phyloP scores from a whole-genome alignment of 164 flowering plant genomes.

The Dillenia turbinata region DNA sequence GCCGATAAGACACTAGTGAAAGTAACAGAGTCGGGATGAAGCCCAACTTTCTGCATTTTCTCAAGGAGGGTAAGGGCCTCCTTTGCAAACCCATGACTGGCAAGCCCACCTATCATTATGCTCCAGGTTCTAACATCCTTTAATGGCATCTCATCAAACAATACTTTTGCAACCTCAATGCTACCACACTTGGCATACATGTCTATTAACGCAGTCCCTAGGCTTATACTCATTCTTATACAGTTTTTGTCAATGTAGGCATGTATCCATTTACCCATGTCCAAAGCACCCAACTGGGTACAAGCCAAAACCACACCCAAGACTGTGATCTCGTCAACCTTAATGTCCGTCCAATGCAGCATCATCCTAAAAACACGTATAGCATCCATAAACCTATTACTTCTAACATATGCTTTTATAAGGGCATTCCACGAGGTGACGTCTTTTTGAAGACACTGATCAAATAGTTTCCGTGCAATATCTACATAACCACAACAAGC shows the following conservation, averaged over 20 bases:
- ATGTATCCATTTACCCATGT: slow-evolving; percentile 28
- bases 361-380: slow-evolving; percentile 16
- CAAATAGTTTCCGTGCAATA: slow-evolving; percentile 19
- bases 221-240: slow-evolving; percentile 4
- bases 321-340: slow-evolving; percentile 25
- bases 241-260: slow-evolving; percentile 20
- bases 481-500: slow-evolving; percentile 21
- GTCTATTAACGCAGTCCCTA: slow-evolving; percentile 23
- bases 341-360: slow-evolving; percentile 13
- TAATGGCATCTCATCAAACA: slow-evolving; percentile 11
- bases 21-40: slow-evolving; percentile 22
- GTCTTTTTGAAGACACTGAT: slow-evolving; percentile 18
- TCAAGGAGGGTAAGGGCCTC: slow-evolving; percentile 19
- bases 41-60: slow-evolving; percentile 15
- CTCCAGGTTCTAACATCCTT: slow-evolving; percentile 28
- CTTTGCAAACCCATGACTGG: slow-evolving; percentile 19
- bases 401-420: slow-evolving; percentile 23
- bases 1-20: slow-evolving; percentile 20
- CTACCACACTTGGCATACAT: slow-evolving; percentile 29
- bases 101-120: slow-evolving; percentile 28
- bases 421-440: slow-evolving; percentile 31
- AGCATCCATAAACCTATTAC: slow-evolving; percentile 14
- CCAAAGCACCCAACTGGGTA: slow-evolving; percentile 23
- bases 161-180: slow-evolving; percentile 14
- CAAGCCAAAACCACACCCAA: slow-evolving; percentile 26